These are phyloP conservation scores for Phytophthora crassamura DNA, from an alignment of 352 stramenopile species.

Conservation along the genomic window DNA sequence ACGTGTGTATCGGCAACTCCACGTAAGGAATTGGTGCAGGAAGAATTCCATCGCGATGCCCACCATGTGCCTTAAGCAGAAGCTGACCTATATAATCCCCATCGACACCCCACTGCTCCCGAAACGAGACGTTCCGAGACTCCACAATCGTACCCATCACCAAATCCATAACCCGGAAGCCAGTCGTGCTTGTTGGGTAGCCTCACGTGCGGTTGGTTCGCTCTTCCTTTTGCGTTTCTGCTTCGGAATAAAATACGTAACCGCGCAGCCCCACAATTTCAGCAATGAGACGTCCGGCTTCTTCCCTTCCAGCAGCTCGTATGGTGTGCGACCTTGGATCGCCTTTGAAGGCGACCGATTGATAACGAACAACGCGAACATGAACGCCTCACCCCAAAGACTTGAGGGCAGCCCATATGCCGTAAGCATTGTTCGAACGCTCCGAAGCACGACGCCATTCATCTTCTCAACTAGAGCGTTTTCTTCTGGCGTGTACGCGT, in stretches of 20 bases:
- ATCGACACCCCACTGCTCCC: too few species aligned
- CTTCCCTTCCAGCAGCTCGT: conserved; percentile 4
- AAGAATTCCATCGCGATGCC: too few species aligned
- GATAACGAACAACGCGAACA: conserved; percentile 3
- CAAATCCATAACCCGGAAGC: too few species aligned
- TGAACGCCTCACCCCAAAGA: conserved; percentile 8
- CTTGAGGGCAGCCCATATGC: neutral
- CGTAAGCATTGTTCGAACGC: conserved; percentile 6
- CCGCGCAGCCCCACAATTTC: neutral
- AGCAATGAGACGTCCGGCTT: neutral
- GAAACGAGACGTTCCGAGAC: too few species aligned
- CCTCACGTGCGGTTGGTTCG: too few species aligned
- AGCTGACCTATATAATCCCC: too few species aligned
- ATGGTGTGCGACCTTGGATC: conserved; percentile 4
- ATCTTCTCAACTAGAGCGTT: neutral
- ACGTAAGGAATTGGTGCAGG: too few species aligned
- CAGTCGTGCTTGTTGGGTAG: too few species aligned
- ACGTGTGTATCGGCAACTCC: too few species aligned
- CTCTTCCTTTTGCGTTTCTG: neutral
- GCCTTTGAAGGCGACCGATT: conserved; percentile 8
- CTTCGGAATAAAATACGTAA: neutral
- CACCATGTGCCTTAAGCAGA: too few species aligned
- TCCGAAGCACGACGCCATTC: neutral
- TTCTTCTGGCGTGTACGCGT: conserved; percentile 3
- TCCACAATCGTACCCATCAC: too few species aligned